Evolutionary conservation across 2,329 filamentous ascomycete species (phyloP).

Genomic region (Epichloe glyceriae): DNA sequence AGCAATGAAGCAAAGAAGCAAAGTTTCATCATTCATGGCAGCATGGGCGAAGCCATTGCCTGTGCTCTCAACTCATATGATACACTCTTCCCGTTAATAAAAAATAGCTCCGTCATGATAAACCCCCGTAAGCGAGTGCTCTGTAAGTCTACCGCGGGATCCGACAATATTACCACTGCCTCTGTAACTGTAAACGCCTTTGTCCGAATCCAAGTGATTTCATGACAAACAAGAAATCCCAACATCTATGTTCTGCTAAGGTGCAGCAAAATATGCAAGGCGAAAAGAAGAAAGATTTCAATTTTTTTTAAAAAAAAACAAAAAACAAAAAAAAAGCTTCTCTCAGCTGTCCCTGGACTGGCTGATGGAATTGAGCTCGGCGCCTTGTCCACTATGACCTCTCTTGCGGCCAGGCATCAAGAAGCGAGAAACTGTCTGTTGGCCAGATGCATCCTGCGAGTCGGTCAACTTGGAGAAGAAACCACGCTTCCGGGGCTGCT

Average conservation of each 20-base stretch:
- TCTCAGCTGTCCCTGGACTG: slow-evolving; percentile 17
- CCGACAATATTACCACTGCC: not conserved
- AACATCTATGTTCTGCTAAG: not conserved
- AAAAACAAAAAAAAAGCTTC: not conserved
- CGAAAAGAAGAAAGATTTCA: not conserved
- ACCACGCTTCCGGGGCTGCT: slow-evolving; percentile 41
- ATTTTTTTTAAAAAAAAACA: not conserved
- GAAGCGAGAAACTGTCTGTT: slow-evolving; percentile 41
- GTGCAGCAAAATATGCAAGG: not conserved
- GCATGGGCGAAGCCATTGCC: not conserved
- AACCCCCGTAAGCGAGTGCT: not conserved
- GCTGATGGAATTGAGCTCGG: slow-evolving; percentile 57
- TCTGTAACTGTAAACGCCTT: not conserved
- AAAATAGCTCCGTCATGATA: not conserved
- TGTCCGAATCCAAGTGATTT: not conserved
- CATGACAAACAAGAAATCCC: not conserved
- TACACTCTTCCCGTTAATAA: not conserved
- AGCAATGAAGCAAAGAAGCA: too few relatives aligned
- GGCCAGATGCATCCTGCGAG: slow-evolving; percentile 23
- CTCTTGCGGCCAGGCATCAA: slow-evolving; percentile 60
- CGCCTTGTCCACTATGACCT: slow-evolving; percentile 49
- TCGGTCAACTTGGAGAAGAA: slow-evolving; percentile 72
- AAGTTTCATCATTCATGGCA: not conserved
- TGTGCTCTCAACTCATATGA: not conserved
- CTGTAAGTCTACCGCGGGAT: not conserved